Evolutionary conservation across 179 eudicot species (phyloP).

Genomic region (Silene vulgaris): DNA sequence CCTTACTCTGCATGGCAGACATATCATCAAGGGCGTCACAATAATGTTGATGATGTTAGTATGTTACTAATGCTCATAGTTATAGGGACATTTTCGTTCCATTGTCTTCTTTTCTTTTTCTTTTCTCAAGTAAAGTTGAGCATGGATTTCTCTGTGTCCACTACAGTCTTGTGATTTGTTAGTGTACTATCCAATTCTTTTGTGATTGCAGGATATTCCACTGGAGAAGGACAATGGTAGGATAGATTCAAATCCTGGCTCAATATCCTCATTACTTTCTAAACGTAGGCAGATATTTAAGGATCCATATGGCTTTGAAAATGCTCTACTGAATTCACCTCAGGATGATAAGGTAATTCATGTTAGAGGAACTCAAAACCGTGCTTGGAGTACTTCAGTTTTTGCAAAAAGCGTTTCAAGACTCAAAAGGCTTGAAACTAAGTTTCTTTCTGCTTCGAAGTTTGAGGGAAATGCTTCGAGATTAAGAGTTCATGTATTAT

Average conservation of each 20-base stretch:
- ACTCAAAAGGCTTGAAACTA: constrained; percentile 52
- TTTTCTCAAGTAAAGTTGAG: not conserved
- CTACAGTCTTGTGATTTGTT: not conserved
- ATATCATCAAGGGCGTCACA: not conserved
- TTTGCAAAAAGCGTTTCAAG: constrained; percentile 64
- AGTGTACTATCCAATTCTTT: not conserved
- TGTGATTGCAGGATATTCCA: constrained; percentile 32
- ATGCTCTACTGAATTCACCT: constrained; percentile 27
- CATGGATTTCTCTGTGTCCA: constrained; percentile 3
- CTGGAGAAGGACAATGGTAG: constrained; percentile 20
- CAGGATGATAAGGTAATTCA: constrained; percentile 28
- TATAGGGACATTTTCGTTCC: constrained; percentile 6
- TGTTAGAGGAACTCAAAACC: constrained; percentile 30
- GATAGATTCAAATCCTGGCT: constrained; percentile 27
- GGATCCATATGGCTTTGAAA: constrained; percentile 26
- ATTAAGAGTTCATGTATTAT: constrained; percentile 21
- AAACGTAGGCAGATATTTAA: constrained; percentile 35
- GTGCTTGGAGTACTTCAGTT: constrained; percentile 38
- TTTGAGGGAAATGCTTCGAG: constrained; percentile 39
- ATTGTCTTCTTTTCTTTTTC: not conserved
- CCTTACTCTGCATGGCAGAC: not conserved
- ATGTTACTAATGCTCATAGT: not conserved
- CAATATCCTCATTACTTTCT: constrained; percentile 41
- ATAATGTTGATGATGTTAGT: not conserved
- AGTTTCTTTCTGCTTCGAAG: constrained; percentile 48